These are phyloP conservation scores for Panaeolus papilionaceus DNA, from an alignment of 768 basidiomycete species.

Conservation along the genomic window DNA sequence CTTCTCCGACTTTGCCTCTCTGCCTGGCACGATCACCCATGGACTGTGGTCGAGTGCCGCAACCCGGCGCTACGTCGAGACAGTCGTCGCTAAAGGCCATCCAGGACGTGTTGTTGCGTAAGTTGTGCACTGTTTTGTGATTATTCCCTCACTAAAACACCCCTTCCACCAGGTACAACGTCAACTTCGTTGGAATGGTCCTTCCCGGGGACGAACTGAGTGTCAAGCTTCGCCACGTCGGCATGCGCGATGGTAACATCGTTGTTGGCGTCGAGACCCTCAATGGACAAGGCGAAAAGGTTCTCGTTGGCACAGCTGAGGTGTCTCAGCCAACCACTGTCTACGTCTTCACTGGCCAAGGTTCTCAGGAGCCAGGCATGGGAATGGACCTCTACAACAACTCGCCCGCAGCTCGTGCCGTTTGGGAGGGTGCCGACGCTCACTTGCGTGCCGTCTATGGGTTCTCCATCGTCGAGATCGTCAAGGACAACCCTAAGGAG, in stretches of 20 bases:
- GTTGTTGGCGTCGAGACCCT: conserved; percentile 88
- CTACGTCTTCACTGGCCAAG: conserved; percentile 98
- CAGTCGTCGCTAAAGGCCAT: conserved; percentile 89
- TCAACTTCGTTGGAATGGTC: conserved; percentile 97
- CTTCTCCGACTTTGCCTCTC: conserved; percentile 91
- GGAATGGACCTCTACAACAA: conserved; percentile 97
- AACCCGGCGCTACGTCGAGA: conserved; percentile 91
- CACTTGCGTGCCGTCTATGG: conserved; percentile 96
- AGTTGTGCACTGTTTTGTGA: conserved; percentile 38
- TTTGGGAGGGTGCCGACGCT: conserved; percentile 96
- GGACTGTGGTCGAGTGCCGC: conserved; percentile 98
- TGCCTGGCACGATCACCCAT: conserved; percentile 97
- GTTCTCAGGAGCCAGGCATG: conserved; percentile 98
- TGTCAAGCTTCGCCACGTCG: conserved; percentile 88
- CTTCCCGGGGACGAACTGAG: conserved; percentile 87
- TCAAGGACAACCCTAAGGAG: conserved; percentile 97
- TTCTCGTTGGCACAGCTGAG: conserved; percentile 91
- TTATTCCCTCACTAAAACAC: conserved; percentile 14
- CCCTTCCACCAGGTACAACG: conserved; percentile 71
- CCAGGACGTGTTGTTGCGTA: conserved; percentile 90
- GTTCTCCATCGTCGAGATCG: conserved; percentile 98
- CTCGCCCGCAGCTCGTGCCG: conserved; percentile 93
- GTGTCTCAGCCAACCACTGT: conserved; percentile 92
- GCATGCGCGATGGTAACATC: conserved; percentile 93
- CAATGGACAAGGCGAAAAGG: conserved; percentile 88